Evolutionary conservation across 208 protist genomes (phyloP), one percentile per base, ranked within the genome.

Genomic region (Porcisia deanei): DNA sequence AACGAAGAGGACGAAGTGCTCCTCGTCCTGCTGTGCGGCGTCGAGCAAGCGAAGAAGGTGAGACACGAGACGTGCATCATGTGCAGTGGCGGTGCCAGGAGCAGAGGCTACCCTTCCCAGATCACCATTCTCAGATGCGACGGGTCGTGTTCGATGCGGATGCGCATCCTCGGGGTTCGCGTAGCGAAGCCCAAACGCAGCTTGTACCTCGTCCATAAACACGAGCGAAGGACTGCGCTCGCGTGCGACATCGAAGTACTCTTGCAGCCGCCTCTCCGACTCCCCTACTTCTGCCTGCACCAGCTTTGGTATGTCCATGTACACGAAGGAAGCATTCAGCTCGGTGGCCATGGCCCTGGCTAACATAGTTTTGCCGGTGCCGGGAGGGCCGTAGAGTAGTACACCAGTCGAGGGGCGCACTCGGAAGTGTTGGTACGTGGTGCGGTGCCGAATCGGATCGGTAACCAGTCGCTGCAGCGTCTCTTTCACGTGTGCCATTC

Each of bases 141-240:
- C 3, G 30, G 57, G 39, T 20, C 53, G 74, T 43, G 30, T 14
- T 14, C 22, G 63, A 67, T n/a, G 63, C 41, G 20, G 63, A 39
- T 73, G 47, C 30, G 7, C 58, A 71, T 52, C 53, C 10, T 43
- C 18, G 39, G 10, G 6, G 9, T 6, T 69, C 18, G 74, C 65
- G 73, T 88, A 89, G 53, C 88, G 86, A 4, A 75, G 3, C 3
- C 89, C 91, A 82, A 97, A 95, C 5, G 89, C 89, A 22, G 93
- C 87, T 73, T 99, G 99, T 43, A 99, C 75, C 78, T 99, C 97
- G 76, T 99, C 97, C 73, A 99, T 95, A 76, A 99, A 99, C 49
- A 99, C 85, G 20, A 98, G 80, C 14, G 88, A 80, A 6, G 95
- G 96, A 55, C 92, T 93, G 2, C 88, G 81, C 63, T 94, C 82